Evolutionary conservation across 371 early-diverging fungal genomes (phyloP).

Genomic region (Saksenaea oblongispora): DNA sequence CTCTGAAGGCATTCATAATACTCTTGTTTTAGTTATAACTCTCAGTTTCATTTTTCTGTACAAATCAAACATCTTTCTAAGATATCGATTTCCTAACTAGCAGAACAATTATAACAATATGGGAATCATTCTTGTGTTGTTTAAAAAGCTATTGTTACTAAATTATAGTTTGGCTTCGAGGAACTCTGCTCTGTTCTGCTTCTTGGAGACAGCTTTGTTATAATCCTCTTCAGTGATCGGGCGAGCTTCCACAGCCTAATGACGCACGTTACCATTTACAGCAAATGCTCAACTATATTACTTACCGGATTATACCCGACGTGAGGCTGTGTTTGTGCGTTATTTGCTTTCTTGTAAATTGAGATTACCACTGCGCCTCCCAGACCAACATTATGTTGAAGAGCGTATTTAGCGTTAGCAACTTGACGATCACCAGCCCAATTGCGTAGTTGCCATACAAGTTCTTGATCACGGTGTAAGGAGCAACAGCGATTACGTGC

Average conservation of each 20-base stretch:
- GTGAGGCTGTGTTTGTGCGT: slow-evolving; percentile 46
- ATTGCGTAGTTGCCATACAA: slow-evolving; percentile 67
- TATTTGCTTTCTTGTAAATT: slow-evolving; percentile 63
- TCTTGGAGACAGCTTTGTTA: slow-evolving; percentile 54
- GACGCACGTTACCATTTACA: neutral
- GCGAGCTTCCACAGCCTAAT: slow-evolving; percentile 61
- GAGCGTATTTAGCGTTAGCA: slow-evolving; percentile 63
- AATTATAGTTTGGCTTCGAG: slow-evolving; percentile 42
- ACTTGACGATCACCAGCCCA: slow-evolving; percentile 79
- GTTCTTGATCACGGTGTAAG: slow-evolving; percentile 22
- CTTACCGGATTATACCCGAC: slow-evolving; percentile 72
- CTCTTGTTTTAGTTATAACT: too few species aligned
- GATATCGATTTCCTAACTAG: neutral
- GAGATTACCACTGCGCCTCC: slow-evolving; percentile 79
- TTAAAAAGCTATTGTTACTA: neutral
- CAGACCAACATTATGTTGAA: slow-evolving; percentile 83
- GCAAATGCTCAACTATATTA: neutral
- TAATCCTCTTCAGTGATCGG: slow-evolving; percentile 62
- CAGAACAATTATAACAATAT: neutral
- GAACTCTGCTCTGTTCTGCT: slow-evolving; percentile 44
- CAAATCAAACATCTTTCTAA: too few species aligned
- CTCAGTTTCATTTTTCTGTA: too few species aligned
- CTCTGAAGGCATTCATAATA: too few species aligned
- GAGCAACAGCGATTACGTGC: too few species aligned
- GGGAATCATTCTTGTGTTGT: neutral